Percentiles rank a stretch among this genome's conserved stretches.
These are phyloP conservation scores for Panicum miliaceum DNA, from an alignment of 176 grass and related monocot species.

Conservation along the genomic window DNA sequence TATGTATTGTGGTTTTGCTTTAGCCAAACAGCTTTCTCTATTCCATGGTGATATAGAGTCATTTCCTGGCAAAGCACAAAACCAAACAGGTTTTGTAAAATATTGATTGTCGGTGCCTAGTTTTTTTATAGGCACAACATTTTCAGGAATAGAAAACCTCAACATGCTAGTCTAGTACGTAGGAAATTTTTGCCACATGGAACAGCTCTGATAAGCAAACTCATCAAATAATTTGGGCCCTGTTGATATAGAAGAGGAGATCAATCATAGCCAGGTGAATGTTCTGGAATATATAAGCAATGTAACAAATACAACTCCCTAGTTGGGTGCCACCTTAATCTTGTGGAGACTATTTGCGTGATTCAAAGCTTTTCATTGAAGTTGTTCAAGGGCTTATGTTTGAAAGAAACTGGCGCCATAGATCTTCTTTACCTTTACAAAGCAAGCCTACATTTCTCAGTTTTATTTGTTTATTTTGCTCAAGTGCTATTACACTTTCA, in stretches of 20 bases:
- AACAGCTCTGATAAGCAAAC: constrained; percentile 2
- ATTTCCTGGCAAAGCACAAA: constrained; percentile 73
- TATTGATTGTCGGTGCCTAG: constrained; percentile 53
- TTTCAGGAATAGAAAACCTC: not conserved
- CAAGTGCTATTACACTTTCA: constrained; percentile 6
- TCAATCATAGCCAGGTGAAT: not conserved
- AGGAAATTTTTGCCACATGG: constrained; percentile 27
- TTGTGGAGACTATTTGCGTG: not conserved
- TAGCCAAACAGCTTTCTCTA: constrained; percentile 85
- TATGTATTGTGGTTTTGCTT: constrained; percentile 88
- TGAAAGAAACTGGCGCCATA: not conserved
- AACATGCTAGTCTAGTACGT: not conserved
- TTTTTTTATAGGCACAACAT: not conserved
- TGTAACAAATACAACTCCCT: not conserved
- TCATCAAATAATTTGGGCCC: not conserved
- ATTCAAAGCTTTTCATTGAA: not conserved
- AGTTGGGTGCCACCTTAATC: constrained; percentile 17
- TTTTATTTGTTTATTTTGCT: not conserved
- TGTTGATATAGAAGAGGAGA: constrained; percentile 31
- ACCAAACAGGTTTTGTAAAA: constrained; percentile 82
- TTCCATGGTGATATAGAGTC: constrained; percentile 71
- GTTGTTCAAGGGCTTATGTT: not conserved
- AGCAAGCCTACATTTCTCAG: not conserved
- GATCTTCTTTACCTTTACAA: not conserved
- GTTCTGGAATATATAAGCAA: constrained; percentile 18